phyloP scores from a whole-genome alignment of 2,329 filamentous ascomycete species.

The Bipolaris gigantea region DNA sequence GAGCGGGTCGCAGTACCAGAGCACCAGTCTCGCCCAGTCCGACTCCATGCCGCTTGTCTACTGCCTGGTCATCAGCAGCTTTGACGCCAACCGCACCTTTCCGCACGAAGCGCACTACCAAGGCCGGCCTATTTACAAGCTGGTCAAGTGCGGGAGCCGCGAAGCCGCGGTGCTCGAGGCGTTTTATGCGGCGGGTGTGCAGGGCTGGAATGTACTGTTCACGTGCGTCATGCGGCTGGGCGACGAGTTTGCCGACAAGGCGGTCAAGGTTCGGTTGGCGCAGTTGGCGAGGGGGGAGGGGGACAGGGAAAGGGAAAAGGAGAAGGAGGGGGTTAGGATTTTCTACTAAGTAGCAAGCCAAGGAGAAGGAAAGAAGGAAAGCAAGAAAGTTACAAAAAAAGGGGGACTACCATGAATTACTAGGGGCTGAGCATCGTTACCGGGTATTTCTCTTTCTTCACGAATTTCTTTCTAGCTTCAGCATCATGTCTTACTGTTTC shows the following conservation, averaged over 20 bases:
- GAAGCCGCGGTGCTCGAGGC: slow-evolving; percentile 36
- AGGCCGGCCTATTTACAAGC: slow-evolving; percentile 33
- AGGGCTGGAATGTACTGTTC: slow-evolving; percentile 39
- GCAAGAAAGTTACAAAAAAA: background rate
- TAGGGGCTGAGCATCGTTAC: background rate
- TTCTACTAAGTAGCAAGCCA: slow-evolving; percentile 31
- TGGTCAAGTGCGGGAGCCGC: slow-evolving; percentile 38
- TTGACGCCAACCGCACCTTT: slow-evolving; percentile 22
- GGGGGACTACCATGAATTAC: background rate
- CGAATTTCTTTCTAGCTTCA: too few relatives aligned
- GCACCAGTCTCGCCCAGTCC: too few relatives aligned
- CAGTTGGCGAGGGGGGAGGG: slow-evolving; percentile 26
- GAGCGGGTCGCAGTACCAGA: too few relatives aligned
- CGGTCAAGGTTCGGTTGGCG: slow-evolving; percentile 27
- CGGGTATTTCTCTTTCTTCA: background rate
- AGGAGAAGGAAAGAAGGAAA: background rate
- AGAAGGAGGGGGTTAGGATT: slow-evolving; percentile 16
- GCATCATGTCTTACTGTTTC: background rate
- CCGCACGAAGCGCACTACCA: slow-evolving; percentile 13
- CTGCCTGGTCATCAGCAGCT: slow-evolving; percentile 30
- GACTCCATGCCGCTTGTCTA: slow-evolving; percentile 25
- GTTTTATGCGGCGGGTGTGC: slow-evolving; percentile 33
- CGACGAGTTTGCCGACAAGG: slow-evolving; percentile 27
- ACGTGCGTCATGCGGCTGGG: slow-evolving; percentile 34
- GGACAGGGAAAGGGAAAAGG: slow-evolving; percentile 10